Base-by-base conservation (phyloP, 176 grass and related monocot genomes). In the Dactylis glomerata region DNA sequence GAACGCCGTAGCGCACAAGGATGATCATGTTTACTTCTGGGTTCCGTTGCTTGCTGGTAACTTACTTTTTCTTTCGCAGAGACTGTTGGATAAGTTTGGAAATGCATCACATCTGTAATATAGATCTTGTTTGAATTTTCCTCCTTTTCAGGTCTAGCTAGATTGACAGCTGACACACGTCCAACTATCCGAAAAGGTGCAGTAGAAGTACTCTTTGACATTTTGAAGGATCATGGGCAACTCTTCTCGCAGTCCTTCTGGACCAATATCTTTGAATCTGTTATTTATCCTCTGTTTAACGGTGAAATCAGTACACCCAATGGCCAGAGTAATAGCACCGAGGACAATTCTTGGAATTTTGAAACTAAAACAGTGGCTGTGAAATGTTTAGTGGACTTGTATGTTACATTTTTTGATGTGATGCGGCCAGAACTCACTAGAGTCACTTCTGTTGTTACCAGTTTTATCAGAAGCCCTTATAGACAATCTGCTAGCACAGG, bases 151-250 rank as follows among this genome's bases (percentile, higher is more conserved):
- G 96, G 96, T 94, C 87, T 98, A 74, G 90, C 93, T 34, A 94
- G 92, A 75, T 87, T 99, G 83, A 94, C 96, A 73, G 83, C 85
- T 64, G 96, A 99, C 78, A 82, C 91, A 66, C 92, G 96, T 70
- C 89, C 94, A 89, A 96, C 93, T 52, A 95, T 98, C 41, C 88
- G 96, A 65, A 98, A 98, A 94, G 91, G 96, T 85, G 87, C 96
- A 85, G 81, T 95, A 50, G 93, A 98, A 85, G 96, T 98, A 84
- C 93, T 98, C 76, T 99, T 99, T 90, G 93, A 99, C 69, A 99
- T 94, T 64, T 83, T 99, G 68, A 87, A 94, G 75, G 93, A 99
- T 74, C 96, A 96, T 76, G 93, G 96, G 50, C 86, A 94, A 86
- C 91, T 99, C 49, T 99, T 99, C 73, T 92, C 93, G 10, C 78